Evolutionary conservation across 495 filamentous ascomycete genomes (phyloP).

Genomic region (Xylaria nigripes): DNA sequence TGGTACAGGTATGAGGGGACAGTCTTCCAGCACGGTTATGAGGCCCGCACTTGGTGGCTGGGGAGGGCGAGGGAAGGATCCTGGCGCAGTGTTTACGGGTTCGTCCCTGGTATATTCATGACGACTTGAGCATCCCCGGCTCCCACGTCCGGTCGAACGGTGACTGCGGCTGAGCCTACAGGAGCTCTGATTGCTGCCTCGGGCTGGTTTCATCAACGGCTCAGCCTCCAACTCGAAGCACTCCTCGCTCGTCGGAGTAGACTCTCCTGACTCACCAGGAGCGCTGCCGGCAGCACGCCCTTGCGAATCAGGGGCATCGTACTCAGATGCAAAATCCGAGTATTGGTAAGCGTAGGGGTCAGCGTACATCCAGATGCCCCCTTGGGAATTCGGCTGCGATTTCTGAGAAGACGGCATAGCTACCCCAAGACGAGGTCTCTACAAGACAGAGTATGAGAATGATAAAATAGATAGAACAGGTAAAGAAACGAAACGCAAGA

Average conservation of each 20-base stretch:
- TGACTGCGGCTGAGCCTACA: background rate
- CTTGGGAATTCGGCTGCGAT: background rate
- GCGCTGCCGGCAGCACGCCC: background rate
- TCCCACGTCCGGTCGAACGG: background rate
- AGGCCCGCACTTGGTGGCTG: background rate
- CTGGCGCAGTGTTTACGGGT: background rate
- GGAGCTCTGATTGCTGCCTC: background rate
- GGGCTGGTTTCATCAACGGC: background rate
- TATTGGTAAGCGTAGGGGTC: conserved; percentile 10
- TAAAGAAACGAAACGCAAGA: background rate
- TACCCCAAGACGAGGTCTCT: background rate
- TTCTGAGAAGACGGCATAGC: background rate
- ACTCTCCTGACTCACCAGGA: background rate
- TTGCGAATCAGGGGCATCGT: background rate
- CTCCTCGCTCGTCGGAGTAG: background rate
- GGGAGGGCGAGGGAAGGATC: background rate
- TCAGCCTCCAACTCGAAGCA: background rate
- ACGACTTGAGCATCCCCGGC: background rate
- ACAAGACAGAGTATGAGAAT: background rate
- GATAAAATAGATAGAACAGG: background rate
- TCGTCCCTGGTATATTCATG: background rate
- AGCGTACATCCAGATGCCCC: background rate
- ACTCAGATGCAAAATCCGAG: background rate
- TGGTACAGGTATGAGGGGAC: background rate
- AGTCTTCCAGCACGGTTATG: background rate